A percentile compares a stretch with the other conserved stretches of the same genome.
Conservation (phyloP, 139 green algal genomes). For the Micractinium conductrix region DNA sequence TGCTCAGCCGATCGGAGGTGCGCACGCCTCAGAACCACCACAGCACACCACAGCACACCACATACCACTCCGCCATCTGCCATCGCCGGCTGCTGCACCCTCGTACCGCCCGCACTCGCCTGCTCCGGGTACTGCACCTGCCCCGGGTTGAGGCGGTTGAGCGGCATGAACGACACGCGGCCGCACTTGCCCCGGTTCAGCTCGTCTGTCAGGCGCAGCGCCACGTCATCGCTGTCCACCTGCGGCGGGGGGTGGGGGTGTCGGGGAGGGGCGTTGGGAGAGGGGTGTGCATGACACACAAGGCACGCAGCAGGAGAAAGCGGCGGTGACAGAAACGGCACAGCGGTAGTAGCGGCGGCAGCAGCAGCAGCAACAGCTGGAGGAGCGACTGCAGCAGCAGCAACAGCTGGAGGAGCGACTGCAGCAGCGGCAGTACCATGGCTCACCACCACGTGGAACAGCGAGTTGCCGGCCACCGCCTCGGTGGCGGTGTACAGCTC, state of each 20-base stretch:
- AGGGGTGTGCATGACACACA: not conserved
- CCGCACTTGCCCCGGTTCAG: constrained; percentile 79
- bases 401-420: too few relatives aligned
- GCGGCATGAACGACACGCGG: constrained; percentile 94
- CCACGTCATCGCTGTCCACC: constrained; percentile 86
- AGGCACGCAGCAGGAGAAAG: not conserved
- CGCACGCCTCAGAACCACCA: too few relatives aligned
- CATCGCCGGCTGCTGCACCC: too few relatives aligned
- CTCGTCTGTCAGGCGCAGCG: constrained; percentile 67
- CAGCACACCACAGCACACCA: not conserved
- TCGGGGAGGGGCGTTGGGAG: too few relatives aligned
- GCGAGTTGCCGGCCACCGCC: constrained; percentile 68
- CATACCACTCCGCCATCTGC: too few relatives aligned
- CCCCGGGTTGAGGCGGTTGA: constrained; percentile 75
- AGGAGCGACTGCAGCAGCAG: too few relatives aligned
- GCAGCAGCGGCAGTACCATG: not conserved
- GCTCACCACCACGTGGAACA: constrained; percentile 76
- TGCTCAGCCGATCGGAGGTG: too few relatives aligned
- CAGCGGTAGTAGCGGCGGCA: too few relatives aligned
- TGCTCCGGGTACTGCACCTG: constrained; percentile 8
- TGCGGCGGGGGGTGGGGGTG: constrained; percentile 53
- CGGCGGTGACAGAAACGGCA: too few relatives aligned
- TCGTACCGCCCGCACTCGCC: not conserved
- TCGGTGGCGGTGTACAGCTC: constrained; percentile 89
- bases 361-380: too few relatives aligned